Conservation (phyloP, 306 rosid species). For the Medicago arabica region DNA sequence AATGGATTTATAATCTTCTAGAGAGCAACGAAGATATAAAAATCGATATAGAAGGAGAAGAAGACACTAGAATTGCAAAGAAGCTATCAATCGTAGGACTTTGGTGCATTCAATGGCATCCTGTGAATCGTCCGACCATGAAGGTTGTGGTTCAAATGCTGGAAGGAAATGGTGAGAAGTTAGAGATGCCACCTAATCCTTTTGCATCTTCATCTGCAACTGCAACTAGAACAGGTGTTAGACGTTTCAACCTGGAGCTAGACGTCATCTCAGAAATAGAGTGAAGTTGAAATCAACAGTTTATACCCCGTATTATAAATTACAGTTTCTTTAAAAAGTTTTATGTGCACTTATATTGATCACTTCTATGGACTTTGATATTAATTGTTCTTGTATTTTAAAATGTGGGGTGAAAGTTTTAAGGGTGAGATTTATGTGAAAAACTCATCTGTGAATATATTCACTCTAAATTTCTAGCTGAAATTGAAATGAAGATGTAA, state of each 20-base stretch:
- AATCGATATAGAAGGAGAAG: conserved; percentile 38
- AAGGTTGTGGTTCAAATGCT: conserved; percentile 46
- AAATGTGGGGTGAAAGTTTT: not conserved
- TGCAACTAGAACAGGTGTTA: not conserved
- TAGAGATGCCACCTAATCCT: conserved; percentile 46
- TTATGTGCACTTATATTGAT: not conserved
- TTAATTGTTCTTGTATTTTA: not conserved
- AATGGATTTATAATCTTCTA: conserved; percentile 41
- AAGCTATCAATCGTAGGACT: conserved; percentile 47
- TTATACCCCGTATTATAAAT: not conserved
- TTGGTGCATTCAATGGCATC: conserved; percentile 48
- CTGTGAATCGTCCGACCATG: conserved; percentile 43
- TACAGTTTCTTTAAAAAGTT: not conserved
- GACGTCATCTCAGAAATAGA: conserved; percentile 37
- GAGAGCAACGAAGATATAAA: conserved; percentile 39
- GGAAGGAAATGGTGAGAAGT: conserved; percentile 36
- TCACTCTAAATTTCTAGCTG: not conserved
- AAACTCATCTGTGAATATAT: not conserved
- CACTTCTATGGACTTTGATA: not conserved
- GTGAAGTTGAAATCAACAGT: conserved; percentile 25
- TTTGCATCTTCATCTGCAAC: conserved; percentile 38
- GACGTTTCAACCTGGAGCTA: not conserved
- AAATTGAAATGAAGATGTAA: not conserved
- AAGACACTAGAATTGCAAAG: conserved; percentile 40
- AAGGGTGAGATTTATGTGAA: not conserved